phyloP scores from a whole-genome alignment of 1,284 basidiomycete species.

The Ustilago loliicola region DNA sequence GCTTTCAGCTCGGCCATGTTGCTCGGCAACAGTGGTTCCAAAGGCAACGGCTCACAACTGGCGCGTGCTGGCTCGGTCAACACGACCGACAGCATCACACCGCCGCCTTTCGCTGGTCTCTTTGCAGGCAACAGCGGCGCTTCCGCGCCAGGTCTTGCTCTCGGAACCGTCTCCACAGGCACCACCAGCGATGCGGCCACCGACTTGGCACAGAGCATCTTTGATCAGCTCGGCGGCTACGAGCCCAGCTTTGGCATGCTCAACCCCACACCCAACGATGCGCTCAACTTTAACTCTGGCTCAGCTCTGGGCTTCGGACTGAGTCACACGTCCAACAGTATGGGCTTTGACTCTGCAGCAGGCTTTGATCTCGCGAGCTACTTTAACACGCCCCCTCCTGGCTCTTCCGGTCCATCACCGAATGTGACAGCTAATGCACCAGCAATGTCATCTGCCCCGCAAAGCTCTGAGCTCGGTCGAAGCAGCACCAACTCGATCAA shows the following conservation, averaged over 20 bases:
- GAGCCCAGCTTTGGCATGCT: slow-evolving; percentile 57
- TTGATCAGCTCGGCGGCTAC: slow-evolving; percentile 59
- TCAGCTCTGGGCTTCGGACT: slow-evolving; percentile 39
- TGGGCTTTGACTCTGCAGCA: slow-evolving; percentile 53
- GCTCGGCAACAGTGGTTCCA: slow-evolving; percentile 25
- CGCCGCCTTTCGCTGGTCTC: slow-evolving; percentile 46
- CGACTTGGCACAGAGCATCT: slow-evolving; percentile 57
- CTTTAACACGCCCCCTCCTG: slow-evolving; percentile 45
- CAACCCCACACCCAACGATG: slow-evolving; percentile 51
- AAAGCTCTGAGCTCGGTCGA: slow-evolving; percentile 11
- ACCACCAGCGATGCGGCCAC: slow-evolving; percentile 42
- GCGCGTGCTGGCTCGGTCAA: slow-evolving; percentile 37
- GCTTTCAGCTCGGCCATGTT: slow-evolving; percentile 52
- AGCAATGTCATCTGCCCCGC: slow-evolving; percentile 18
- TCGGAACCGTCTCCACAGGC: slow-evolving; percentile 41
- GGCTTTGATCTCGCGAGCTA: slow-evolving; percentile 50
- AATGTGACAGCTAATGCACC: slow-evolving; percentile 26
- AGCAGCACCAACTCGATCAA: slow-evolving; percentile 44
- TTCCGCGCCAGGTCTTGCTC: slow-evolving; percentile 28
- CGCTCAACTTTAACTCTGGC: slow-evolving; percentile 45
- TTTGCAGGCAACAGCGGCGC: slow-evolving; percentile 24
- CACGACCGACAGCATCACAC: slow-evolving; percentile 48
- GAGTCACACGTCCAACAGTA: slow-evolving; percentile 51
- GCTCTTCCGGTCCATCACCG: slow-evolving; percentile 33
- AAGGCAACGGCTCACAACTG: slow-evolving; percentile 21